Conservation (phyloP, 2,329 filamentous ascomycete species). For the Chrysoporthe puriensis region DNA sequence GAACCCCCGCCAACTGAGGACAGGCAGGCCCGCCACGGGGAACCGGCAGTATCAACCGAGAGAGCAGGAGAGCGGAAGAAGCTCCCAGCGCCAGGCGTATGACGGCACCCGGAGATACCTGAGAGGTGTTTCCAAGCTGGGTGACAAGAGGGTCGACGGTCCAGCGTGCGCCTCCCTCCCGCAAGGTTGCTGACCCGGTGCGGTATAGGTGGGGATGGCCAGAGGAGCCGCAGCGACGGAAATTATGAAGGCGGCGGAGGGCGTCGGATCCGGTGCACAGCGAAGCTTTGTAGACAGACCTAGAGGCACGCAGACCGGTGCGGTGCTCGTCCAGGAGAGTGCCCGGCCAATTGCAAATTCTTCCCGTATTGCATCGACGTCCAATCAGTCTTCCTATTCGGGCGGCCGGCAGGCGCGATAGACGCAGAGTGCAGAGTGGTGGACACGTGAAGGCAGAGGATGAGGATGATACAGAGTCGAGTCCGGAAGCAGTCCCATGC, state of each 20-base stretch:
- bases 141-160: neutral
- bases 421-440: slow-evolving; percentile 6
- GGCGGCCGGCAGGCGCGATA: neutral
- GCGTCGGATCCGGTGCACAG: neutral
- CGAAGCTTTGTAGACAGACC: neutral
- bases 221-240: neutral
- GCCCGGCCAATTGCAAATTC: neutral
- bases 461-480: slow-evolving; percentile 13
- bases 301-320: neutral
- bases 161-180: neutral
- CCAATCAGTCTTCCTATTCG: slow-evolving; percentile 15
- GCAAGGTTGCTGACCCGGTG: neutral
- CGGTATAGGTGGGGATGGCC: neutral
- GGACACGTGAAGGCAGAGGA: slow-evolving; percentile 14
- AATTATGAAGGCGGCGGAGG: neutral
- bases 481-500: slow-evolving; percentile 9
- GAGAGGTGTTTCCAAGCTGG: neutral
- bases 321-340: neutral
- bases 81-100: slow-evolving; percentile 2
- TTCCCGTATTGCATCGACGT: neutral
- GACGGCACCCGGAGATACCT: neutral
- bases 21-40: neutral
- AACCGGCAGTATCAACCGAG: neutral
- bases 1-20: slow-evolving; percentile 17
- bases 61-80: neutral